phyloP scores from a whole-genome alignment of 441 rosid genomes.

The Omphalea diandra region DNA sequence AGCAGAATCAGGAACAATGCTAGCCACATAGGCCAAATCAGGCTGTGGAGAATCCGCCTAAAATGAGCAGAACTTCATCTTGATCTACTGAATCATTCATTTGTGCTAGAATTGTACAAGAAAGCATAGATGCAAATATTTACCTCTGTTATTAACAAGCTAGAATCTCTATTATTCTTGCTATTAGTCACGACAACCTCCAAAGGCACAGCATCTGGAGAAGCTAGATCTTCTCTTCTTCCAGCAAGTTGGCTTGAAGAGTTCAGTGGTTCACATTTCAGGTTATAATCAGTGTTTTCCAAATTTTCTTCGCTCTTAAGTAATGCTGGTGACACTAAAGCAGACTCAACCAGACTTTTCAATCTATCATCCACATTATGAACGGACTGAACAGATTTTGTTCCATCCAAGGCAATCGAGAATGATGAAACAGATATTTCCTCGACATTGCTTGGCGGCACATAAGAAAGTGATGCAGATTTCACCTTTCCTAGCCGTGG shows the following conservation, averaged over 20 bases:
- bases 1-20: conserved; percentile 4
- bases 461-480: conserved; percentile 17
- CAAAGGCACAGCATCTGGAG: conserved; percentile 1
- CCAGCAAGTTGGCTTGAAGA: not conserved
- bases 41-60: conserved; percentile 17
- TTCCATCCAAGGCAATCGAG: conserved; percentile 1
- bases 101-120: not conserved
- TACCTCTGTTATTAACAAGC: not conserved
- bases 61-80: conserved; percentile 1
- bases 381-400: conserved; percentile 18
- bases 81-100: not conserved
- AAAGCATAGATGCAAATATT: not conserved
- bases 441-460: conserved; percentile 14
- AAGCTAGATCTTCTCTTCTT: not conserved
- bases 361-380: conserved; percentile 7
- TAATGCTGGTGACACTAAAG: conserved; percentile 1
- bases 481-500: conserved; percentile 34
- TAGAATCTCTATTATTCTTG: not conserved
- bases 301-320: not conserved
- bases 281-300: conserved; percentile 3
- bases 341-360: not conserved
- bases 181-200: not conserved
- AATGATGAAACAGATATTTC: conserved; percentile 17
- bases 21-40: conserved; percentile 20
- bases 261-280: not conserved